Base-by-base conservation (phyloP, 176 grass and related monocot species). In the Oryza glaberrima region DNA sequence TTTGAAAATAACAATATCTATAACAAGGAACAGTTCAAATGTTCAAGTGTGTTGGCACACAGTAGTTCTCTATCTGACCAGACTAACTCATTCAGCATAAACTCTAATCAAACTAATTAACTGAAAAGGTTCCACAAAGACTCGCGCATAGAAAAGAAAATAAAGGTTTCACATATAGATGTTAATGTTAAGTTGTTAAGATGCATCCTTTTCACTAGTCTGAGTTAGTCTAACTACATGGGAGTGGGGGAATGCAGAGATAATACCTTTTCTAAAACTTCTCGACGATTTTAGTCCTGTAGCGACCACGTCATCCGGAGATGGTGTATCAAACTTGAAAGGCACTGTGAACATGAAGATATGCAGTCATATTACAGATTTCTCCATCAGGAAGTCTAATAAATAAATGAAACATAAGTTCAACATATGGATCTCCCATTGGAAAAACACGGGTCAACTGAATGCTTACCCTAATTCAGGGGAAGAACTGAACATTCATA, bases 301-400 rank as follows among this genome's bases (percentile, higher is more conserved):
- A 80, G 83, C 81, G 87, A 94, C 96, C 87, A 85, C 86, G 78
- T 98, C 91, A 90, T 98, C 91, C 2, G 93, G 93, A 77, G 93
- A 98, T 77, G 91, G 93, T 23, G 88, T 87, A 81, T 98, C 93
- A 83, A 98, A 98, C 69, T 88, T 92, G 91, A 98, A 98, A 80
- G 93, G 88, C 72, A 89, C 96, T 98, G 89, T 83, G 47, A 88
- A 76, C 26, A 90, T 71, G 61, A 88, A 83, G 16, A 78, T 26
- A 88, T 70, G 40, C 43, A 82, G 49, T 92, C 74, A 82, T 65
- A 22, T 85, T 86, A 28, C 66, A 78, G 22, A 35, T 51, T 72
- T 82, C 75, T 28, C 73, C 46, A 87, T 35, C 65, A 19, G 73
- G 25, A 74, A 81, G 65, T 71, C 3, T 45, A 72, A 36, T 65